phyloP scores from a whole-genome alignment of 148 eudicot species.

The Mesembryanthemum crystallinum region DNA sequence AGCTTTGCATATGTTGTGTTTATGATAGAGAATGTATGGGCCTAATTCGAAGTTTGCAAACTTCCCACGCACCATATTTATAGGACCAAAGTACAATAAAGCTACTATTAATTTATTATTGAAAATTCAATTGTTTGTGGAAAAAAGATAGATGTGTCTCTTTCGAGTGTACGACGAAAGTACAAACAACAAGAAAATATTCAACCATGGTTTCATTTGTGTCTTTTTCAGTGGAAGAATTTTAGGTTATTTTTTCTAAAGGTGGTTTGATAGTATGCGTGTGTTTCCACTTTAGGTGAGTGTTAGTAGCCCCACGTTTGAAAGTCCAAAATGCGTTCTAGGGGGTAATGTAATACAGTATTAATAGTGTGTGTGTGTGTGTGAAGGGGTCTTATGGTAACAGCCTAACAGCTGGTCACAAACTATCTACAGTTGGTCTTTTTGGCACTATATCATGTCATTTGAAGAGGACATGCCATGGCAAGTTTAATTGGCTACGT shows the following conservation, averaged over 20 bases:
- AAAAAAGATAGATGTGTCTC: slow-evolving; percentile 4
- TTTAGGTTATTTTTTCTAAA: not conserved
- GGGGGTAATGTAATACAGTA: not conserved
- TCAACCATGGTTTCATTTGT: not conserved
- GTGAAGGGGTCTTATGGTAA: not conserved
- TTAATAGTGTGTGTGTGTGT: too few relatives aligned
- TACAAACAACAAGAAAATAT: slow-evolving; percentile 2
- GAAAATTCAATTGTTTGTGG: not conserved
- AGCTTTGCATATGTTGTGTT: not conserved
- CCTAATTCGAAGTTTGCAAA: not conserved
- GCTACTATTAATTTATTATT: not conserved
- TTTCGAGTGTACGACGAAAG: slow-evolving; percentile 19
- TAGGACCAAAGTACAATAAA: not conserved
- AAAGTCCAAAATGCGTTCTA: not conserved
- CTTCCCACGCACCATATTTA: not conserved
- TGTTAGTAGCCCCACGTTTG: slow-evolving; percentile 21
- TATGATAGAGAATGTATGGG: not conserved
- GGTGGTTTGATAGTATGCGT: not conserved
- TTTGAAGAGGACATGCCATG: too few relatives aligned
- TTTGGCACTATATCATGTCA: not conserved
- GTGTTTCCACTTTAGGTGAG: slow-evolving; percentile 20
- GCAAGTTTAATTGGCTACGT: too few relatives aligned
- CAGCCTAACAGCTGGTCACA: not conserved
- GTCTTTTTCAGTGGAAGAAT: not conserved
- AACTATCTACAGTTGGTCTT: not conserved